Evolutionary conservation across 345 rosid genomes (phyloP), one percentile per base, ranked within the genome.

Genomic region (Passiflora organensis): DNA sequence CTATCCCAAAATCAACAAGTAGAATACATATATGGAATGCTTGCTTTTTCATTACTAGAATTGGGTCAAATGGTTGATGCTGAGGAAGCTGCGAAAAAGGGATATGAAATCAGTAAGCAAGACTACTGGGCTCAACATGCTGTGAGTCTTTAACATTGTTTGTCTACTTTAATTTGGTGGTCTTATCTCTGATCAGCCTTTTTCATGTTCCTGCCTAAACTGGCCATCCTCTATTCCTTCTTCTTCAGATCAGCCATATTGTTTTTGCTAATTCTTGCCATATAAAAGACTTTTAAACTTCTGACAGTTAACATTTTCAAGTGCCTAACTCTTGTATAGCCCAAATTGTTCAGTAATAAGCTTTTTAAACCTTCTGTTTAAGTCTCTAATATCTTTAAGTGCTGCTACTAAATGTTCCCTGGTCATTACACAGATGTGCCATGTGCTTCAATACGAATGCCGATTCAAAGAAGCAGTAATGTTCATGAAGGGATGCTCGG

Each of bases 81-180:
- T 14, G 91, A 76, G 48, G 66, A 66, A 68, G 98, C 95, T 67
- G 89, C 91, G 17, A 78, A 73, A 62, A 88, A 73, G 67, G 96
- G 87, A 61, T 74, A 48, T 68, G 85, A 80, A 71, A 84, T 88
- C 55, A 84, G 81, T 67, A 72, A 71, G 53, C 71, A 80, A 46
- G 98, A 91, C 66, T 78, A 69, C 32, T 88, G 94, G 96, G 72
- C 93, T 10, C 96, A 88, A 56, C 96, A 91, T 72, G 83, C 82
- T 62, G 96, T 91, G 60, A 78, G 96, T n/a, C 60, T 17, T 42
- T 22, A 16, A 62, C 42, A 21, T 28, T 34, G 45, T 19, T 45
- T 10, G 49, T 50, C 37, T 39, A 8, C 38, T 56, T 61, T 23
- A 46, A 10, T 13, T 17, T 6, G 12, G 14, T 45, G 6, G 20